These are phyloP conservation scores for Cudoniella acicularis DNA, from an alignment of 495 filamentous ascomycete species.

Conservation along the genomic window DNA sequence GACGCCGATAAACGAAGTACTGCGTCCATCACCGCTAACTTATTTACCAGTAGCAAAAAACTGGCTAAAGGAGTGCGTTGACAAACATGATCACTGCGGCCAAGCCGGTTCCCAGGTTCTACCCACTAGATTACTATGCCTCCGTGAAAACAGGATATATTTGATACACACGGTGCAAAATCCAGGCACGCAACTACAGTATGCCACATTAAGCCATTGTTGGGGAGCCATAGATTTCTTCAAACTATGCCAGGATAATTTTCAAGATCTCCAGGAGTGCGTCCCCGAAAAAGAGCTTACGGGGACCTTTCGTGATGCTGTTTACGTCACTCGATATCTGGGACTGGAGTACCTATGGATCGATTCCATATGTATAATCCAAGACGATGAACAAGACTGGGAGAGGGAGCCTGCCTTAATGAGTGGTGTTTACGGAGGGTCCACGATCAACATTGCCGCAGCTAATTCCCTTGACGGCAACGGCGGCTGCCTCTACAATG, in stretches of 20 bases:
- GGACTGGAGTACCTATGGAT: slow-evolving; percentile 19
- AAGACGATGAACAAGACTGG: slow-evolving; percentile 23
- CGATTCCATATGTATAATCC: too few relatives aligned
- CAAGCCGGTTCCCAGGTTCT: background rate
- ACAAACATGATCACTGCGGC: background rate
- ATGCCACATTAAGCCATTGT: slow-evolving; percentile 15
- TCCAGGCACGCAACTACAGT: background rate
- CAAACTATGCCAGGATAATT: background rate
- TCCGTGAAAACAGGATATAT: background rate
- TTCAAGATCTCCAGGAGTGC: background rate
- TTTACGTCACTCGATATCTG: slow-evolving; percentile 8
- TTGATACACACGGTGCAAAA: background rate
- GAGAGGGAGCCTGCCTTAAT: slow-evolving; percentile 15
- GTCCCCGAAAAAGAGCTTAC: slow-evolving; percentile 4
- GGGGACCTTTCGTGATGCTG: slow-evolving; percentile 13
- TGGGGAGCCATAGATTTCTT: background rate
- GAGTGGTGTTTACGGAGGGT: slow-evolving; percentile 14
- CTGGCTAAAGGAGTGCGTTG: background rate
- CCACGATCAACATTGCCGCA: slow-evolving; percentile 15
- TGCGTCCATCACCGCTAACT: background rate
- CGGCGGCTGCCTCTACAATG: background rate
- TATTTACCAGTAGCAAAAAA: background rate
- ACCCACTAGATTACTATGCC: background rate
- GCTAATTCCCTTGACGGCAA: background rate
- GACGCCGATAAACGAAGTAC: background rate